Evolutionary conservation across 192 early-diverging fungal genomes (phyloP).

Genomic region (Umbelopsis isabellina): DNA sequence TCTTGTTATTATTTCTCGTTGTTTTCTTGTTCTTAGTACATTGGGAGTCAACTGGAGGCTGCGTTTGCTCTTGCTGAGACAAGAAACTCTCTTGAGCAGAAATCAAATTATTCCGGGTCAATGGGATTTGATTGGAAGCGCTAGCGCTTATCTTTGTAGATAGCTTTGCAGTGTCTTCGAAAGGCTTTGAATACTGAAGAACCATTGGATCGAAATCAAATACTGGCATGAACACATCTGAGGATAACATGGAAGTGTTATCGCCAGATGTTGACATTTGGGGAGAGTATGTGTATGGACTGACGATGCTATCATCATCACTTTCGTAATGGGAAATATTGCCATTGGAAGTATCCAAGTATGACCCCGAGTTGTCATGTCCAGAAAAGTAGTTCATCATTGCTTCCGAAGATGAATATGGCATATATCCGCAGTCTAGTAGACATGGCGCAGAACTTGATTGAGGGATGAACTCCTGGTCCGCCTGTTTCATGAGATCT

Average conservation of each 20-base stretch:
- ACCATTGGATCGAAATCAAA: not conserved
- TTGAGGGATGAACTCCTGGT: not conserved
- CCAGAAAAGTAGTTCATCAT: not conserved
- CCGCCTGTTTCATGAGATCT: not conserved
- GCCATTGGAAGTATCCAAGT: conserved; percentile 7
- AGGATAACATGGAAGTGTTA: not conserved
- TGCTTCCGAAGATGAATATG: conserved; percentile 11
- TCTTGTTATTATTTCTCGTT: conserved; percentile 4
- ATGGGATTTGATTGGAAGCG: not conserved
- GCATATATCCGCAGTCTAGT: conserved; percentile 8
- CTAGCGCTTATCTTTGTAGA: not conserved
- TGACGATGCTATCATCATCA: conserved; percentile 15
- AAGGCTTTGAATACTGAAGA: not conserved
- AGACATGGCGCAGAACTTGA: not conserved
- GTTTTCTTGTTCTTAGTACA: not conserved
- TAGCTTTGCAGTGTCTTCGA: not conserved
- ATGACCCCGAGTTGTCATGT: not conserved
- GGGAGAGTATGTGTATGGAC: conserved; percentile 11
- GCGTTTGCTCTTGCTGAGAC: not conserved
- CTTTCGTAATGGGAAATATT: conserved; percentile 13
- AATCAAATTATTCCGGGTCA: conserved; percentile 19
- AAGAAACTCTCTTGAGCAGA: conserved; percentile 14
- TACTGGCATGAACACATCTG: conserved; percentile 12
- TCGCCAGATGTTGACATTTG: conserved; percentile 9
- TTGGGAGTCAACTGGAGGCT: conserved; percentile 1